Percentiles rank a stretch among this genome's conserved stretches.
phyloP scores from a whole-genome alignment of 352 stramenopile species.

The Phytophthora sojae region DNA sequence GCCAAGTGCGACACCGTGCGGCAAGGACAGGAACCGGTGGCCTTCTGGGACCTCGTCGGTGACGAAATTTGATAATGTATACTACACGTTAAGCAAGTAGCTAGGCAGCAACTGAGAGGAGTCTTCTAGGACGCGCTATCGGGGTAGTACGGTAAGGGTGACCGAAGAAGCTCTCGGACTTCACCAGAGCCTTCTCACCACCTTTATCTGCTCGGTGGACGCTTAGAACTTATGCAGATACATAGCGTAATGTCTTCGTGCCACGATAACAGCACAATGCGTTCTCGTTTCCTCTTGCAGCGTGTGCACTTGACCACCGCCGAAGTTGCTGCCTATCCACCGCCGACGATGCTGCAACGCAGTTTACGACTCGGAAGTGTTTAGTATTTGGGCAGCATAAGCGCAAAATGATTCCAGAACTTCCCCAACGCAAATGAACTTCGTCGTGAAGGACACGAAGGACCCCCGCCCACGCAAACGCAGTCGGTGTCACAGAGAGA shows the following conservation, averaged over 20 bases:
- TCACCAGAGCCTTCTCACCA: no score
- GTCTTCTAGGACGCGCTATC: conserved; percentile 16
- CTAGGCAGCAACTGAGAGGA: background rate
- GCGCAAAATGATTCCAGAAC: background rate
- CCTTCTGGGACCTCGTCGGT: conserved; percentile 77
- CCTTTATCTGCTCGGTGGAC: background rate
- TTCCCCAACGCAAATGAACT: no score
- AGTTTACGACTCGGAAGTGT: conserved; percentile 10
- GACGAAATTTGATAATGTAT: conserved; percentile 43
- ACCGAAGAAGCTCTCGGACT: background rate
- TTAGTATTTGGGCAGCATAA: conserved; percentile 6
- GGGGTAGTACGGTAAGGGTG: background rate
- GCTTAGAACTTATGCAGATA: conserved; percentile 29
- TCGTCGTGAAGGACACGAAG: background rate
- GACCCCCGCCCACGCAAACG: background rate
- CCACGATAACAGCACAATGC: background rate
- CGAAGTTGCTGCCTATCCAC: background rate
- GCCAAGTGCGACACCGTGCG: conserved; percentile 75
- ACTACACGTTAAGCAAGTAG: conserved; percentile 16
- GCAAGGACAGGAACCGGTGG: conserved; percentile 71
- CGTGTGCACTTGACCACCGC: no score
- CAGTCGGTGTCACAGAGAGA: background rate
- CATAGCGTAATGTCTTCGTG: conserved; percentile 11
- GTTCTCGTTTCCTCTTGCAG: background rate
- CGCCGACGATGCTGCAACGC: conserved; percentile 1